Evolutionary conservation across 805 yeast species (phyloP), one percentile per base, ranked within the genome.

Genomic region (Middelhovenomyces tepae): DNA sequence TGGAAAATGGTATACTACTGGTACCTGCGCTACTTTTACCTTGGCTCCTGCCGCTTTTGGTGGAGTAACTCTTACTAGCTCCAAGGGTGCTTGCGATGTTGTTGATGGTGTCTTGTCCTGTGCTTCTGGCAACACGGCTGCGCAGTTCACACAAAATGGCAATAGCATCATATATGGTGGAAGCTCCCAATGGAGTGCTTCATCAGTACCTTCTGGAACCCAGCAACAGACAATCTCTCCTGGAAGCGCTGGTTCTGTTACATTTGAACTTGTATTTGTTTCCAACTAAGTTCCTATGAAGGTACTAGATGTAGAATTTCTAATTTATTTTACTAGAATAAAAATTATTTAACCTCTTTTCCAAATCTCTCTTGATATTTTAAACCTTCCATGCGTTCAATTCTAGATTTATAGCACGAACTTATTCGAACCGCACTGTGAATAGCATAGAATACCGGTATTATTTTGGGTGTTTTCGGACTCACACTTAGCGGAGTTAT

Each of bases 21-120:
- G 67, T 11, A 95, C 95, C 1, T 89, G 96, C 56, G 97, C 95
- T 4, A 74, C 79, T 4, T 87, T 67, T 58, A 65, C 65, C 16
- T 46, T 81, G 16, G 48, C 56, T 20, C 67, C 74, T 34, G 72
- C 79, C 20, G 69, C 70, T 21, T 74, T 73, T 55, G 91, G 91
- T 3, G 91, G 91, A n/a, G 70, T 73, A 47, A 69, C 74, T 37
- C 50, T 87, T 28, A 66, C 66, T 39, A 70, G 91, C 1, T 72
- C 83, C 24, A 74, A 70, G 46, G 96, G 96, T 0, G 70, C 63
- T 39, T 87, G 96, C 60, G 78, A 54, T 37, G 47, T 47, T 33
- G 48, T 37, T 39, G 54, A 40, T 40, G 62, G 46, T 28, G 56
- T 22, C 21, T 43, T 57, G 36, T 22, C 37, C 3, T 67, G 73